Evolutionary conservation across 23 red algal species (phyloP).

Genomic region (Gracilaria domingensis): DNA sequence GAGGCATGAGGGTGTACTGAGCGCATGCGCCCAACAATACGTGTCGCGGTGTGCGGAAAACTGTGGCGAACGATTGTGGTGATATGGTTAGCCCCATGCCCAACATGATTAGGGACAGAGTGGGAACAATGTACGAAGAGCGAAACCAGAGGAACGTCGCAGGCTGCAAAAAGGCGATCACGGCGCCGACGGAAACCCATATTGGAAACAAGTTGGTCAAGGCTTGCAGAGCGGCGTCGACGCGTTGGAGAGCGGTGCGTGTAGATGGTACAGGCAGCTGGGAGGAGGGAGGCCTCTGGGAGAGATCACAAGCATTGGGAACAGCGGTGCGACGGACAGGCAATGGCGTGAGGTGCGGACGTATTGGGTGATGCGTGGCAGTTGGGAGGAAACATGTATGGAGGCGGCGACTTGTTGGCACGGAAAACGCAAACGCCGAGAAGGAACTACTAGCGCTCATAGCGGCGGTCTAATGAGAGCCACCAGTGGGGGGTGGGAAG

Average conservation of each 20-base stretch:
- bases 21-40: conserved; percentile 87
- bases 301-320: background rate
- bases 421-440: too few species aligned
- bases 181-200: conserved; percentile 78
- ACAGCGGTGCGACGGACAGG: background rate
- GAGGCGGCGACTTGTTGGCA: background rate
- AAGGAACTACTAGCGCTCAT: background rate
- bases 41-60: conserved; percentile 43
- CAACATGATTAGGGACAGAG: conserved; percentile 90
- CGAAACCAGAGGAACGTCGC: conserved; percentile 86
- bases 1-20: conserved; percentile 93
- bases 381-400: background rate
- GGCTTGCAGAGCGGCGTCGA: background rate
- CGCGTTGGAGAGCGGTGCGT: conserved; percentile 8
- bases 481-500: background rate
- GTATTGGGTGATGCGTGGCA: background rate
- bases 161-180: conserved; percentile 60
- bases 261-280: background rate
- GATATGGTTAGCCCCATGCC: conserved; percentile 93
- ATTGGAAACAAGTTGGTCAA: conserved; percentile 85
- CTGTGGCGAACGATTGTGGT: conserved; percentile 61
- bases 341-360: background rate
- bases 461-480: too few species aligned
- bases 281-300: background rate
- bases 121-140: conserved; percentile 68